Evolutionary conservation across 176 grass and related monocot genomes (phyloP).

Genomic region (Eragrostis nindensis): DNA sequence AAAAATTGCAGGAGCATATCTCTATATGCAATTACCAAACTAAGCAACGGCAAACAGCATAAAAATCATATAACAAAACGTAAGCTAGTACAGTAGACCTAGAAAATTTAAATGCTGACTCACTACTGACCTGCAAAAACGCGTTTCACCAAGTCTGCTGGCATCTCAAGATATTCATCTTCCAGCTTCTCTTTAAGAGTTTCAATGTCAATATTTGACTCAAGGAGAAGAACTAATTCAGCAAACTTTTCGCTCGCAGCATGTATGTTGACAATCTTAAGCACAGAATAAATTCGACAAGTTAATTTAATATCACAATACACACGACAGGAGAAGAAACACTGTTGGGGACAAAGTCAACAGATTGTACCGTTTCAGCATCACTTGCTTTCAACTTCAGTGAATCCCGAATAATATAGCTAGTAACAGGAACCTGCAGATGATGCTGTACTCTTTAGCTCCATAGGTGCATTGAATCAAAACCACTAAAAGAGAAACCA

Average conservation of each 20-base stretch:
- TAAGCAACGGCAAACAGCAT: neutral
- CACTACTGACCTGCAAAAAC: conserved; percentile 76
- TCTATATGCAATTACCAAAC: neutral
- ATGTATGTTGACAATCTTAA: conserved; percentile 75
- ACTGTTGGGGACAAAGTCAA: conserved; percentile 29
- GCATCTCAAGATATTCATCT: conserved; percentile 86
- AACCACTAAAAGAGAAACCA: neutral
- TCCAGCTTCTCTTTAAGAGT: conserved; percentile 66
- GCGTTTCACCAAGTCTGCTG: conserved; percentile 56
- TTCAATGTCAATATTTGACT: conserved; percentile 57
- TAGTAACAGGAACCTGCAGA: conserved; percentile 72
- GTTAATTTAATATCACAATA: conserved; percentile 8
- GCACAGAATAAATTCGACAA: neutral
- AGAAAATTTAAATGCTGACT: conserved; percentile 6
- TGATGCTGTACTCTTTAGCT: conserved; percentile 28
- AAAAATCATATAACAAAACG: conserved; percentile 15
- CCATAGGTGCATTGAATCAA: neutral
- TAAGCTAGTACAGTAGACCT: neutral
- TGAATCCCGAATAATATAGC: conserved; percentile 81
- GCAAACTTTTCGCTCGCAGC: conserved; percentile 70
- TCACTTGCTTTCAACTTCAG: conserved; percentile 90
- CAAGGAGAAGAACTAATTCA: conserved; percentile 62
- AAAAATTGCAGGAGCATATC: conserved; percentile 11
- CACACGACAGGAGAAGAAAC: neutral
- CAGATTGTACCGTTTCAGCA: conserved; percentile 66